Evolutionary conservation across 2,329 filamentous ascomycete species (phyloP), one percentile per base, ranked within the genome.

Genomic region (Pseudomassariella vexata): DNA sequence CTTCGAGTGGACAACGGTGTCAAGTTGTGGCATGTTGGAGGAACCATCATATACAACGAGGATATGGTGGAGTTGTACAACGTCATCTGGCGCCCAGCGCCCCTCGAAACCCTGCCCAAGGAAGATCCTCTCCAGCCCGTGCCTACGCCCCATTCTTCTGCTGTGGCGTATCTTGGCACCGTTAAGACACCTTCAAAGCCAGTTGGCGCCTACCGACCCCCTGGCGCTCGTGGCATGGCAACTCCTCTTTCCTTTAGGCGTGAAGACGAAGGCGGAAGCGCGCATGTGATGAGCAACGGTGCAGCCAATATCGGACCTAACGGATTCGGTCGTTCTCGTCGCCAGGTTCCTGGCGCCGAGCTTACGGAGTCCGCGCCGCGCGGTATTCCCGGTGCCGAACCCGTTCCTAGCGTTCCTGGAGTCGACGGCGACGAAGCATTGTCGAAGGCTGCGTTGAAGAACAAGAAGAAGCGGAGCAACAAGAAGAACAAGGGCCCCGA

Each of bases 171-270:
- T 52, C 70, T 95, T 32, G 83, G 79, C 44, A 89, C 83, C 4
- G 80, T 85, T 50, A 96, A 96, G 74, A 90, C 89, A 4, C 89
- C 92, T 5, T 92, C 87, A 39, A 98, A 98, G 68, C 88, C 92
- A 26, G 88, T 86, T n/a, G 92, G 92, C 45, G 92, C 92, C 3
- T 98, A 98, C 58, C 82, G 92, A 28, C 92, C 92, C 23, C 92
- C 92, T 3, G 92, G 92, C 45, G 92, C 92, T 18, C 84, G 92
- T 46, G 92, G 92, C 32, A 79, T 84, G 41, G 75, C 79, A 33
- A 96, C 92, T 1, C 92, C 92, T 8, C 69, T 96, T 41, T 85
- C 92, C 48, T 98, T 96, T 70, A 94, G 94, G 71, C 87, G 92
- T 36, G 92, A 98, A 60, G 92, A 98, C 44, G 87, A 98, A 62